Evolutionary conservation across 1,139 yeast genomes (phyloP).

Genomic region (Suhomyces maxii): DNA sequence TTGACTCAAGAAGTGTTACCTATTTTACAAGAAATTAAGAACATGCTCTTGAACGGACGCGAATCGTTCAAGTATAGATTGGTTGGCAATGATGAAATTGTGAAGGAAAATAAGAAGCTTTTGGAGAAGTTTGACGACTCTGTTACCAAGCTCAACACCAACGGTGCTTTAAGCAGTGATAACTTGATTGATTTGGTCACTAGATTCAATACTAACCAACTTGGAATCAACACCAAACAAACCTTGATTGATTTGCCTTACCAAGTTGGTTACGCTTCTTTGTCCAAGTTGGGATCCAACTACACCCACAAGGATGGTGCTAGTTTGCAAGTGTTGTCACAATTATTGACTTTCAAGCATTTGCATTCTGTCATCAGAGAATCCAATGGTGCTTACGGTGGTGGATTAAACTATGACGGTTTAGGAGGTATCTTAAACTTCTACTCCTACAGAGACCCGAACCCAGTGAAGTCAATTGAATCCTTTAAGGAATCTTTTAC

Average conservation of each 20-base stretch:
- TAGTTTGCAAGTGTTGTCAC: conserved; percentile 77
- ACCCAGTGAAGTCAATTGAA: conserved; percentile 66
- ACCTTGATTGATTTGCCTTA: conserved; percentile 75
- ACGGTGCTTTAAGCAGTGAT: conserved; percentile 4
- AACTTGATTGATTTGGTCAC: conserved; percentile 7
- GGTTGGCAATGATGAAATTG: conserved; percentile 54
- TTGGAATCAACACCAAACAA: conserved; percentile 12
- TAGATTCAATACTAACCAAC: conserved; percentile 11
- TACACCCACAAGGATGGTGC: conserved; percentile 80
- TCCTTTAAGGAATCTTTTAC: conserved; percentile 60
- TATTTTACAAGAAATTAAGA: conserved; percentile 56
- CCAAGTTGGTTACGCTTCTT: conserved; percentile 83
- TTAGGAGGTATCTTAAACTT: conserved; percentile 77
- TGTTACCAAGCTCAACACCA: not conserved
- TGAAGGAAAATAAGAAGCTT: conserved; percentile 42
- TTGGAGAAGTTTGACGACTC: conserved; percentile 35
- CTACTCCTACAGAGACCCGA: conserved; percentile 94
- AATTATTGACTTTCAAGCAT: conserved; percentile 75
- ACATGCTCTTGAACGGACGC: conserved; percentile 35
- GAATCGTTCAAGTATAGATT: conserved; percentile 52
- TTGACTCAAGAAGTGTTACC: conserved; percentile 60
- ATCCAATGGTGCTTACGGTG: conserved; percentile 97
- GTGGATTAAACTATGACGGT: conserved; percentile 84
- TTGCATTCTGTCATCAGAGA: conserved; percentile 90
- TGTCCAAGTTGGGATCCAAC: conserved; percentile 65